phyloP scores from a whole-genome alignment of 768 basidiomycete genomes.

The Solioccasus polychromus region DNA sequence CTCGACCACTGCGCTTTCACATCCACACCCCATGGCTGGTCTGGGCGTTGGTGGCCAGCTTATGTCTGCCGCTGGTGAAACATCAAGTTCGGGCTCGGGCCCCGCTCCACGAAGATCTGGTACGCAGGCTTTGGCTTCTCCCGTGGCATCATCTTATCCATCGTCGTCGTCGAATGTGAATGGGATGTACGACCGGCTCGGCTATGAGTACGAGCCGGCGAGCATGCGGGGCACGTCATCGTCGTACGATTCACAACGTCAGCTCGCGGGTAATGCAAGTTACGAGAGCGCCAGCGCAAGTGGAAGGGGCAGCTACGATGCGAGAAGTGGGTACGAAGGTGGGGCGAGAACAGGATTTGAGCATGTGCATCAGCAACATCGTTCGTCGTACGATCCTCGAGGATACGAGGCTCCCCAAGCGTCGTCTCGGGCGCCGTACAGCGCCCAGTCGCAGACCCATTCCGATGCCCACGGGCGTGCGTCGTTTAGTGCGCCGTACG shows the following conservation, averaged over 20 bases:
- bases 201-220: conserved; percentile 20
- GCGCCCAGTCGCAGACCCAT: conserved; percentile 16
- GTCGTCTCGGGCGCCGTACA: conserved; percentile 19
- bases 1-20: conserved; percentile 7
- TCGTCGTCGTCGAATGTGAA: conserved; percentile 14
- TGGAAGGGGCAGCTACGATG: conserved; percentile 13
- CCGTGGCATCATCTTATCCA: conserved; percentile 16
- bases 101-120: conserved; percentile 10
- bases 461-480: conserved; percentile 19
- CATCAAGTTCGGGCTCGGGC: conserved; percentile 13
- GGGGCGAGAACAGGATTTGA: conserved; percentile 20
- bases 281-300: conserved; percentile 17
- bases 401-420: conserved; percentile 25
- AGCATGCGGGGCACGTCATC: conserved; percentile 13
- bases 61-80: conserved; percentile 12
- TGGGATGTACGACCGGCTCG: conserved; percentile 22
- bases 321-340: conserved; percentile 22
- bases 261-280: conserved; percentile 7
- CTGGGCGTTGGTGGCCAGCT: conserved; percentile 19
- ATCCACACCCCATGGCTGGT: conserved; percentile 10
- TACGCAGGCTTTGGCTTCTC: conserved; percentile 13
- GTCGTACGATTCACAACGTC: conserved; percentile 23
- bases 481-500: conserved; percentile 22
- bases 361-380: conserved; percentile 27
- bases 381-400: conserved; percentile 27